phyloP scores from a whole-genome alignment of 805 yeast species.

The Metschnikowia cubensis region DNA sequence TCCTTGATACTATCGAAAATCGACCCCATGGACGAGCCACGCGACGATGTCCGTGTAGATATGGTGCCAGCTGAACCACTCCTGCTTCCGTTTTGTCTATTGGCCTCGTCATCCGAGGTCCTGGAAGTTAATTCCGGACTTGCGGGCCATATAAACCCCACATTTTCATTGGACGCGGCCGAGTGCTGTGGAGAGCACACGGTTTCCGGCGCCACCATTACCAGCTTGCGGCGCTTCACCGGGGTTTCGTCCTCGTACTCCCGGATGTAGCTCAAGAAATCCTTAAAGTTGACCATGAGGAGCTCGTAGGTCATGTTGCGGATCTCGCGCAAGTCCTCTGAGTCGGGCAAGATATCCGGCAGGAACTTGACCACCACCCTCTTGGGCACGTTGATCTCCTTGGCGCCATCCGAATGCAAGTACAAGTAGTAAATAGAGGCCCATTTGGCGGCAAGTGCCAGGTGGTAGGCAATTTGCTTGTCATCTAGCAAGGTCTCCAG shows the following conservation, averaged over 20 bases:
- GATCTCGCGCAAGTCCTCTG: conserved; percentile 13
- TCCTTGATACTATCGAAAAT: conserved; percentile 30
- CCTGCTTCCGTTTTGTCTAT: conserved; percentile 4
- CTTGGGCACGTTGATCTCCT: conserved; percentile 34
- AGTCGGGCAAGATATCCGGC: conserved; percentile 20
- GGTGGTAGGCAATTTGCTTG: conserved; percentile 7
- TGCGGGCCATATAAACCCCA: conserved; percentile 1
- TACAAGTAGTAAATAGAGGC: conserved; percentile 22
- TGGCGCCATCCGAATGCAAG: conserved; percentile 25
- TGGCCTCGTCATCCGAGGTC: neutral
- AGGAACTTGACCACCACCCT: conserved; percentile 19
- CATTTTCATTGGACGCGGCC: neutral
- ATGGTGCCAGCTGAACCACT: conserved; percentile 13
- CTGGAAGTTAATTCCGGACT: conserved; percentile 1
- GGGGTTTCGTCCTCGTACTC: conserved; percentile 6
- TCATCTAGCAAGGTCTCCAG: conserved; percentile 12
- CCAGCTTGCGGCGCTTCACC: conserved; percentile 19
- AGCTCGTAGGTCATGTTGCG: conserved; percentile 27
- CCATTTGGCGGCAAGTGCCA: conserved; percentile 22
- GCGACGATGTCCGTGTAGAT: conserved; percentile 15
- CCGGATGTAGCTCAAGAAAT: conserved; percentile 24
- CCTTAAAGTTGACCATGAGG: conserved; percentile 30
- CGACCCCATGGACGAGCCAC: conserved; percentile 33
- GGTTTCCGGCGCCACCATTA: conserved; percentile 6
- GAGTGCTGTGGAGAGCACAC: conserved; percentile 2